Percentiles rank a stretch among this genome's conserved stretches.
phyloP scores from a whole-genome alignment of 2,329 filamentous ascomycete genomes.

The Sarocladiaceae sp. region DNA sequence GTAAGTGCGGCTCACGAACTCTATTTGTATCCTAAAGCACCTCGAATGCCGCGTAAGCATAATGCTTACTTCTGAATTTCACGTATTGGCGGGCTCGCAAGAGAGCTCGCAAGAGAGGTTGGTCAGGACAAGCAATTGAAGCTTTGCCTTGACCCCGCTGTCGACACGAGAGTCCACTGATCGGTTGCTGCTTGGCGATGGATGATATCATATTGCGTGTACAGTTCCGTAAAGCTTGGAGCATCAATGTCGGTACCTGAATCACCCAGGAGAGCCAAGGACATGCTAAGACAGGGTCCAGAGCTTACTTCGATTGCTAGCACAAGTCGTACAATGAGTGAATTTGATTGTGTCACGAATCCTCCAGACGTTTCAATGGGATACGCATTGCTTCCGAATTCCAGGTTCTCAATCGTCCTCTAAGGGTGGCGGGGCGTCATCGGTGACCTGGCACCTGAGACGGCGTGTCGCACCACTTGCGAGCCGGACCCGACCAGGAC shows the following conservation, averaged over 20 bases:
- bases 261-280: background rate
- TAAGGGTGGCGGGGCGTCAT: background rate
- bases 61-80: too few species aligned
- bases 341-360: too few species aligned
- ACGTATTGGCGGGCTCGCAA: background rate
- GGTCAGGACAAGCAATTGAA: background rate
- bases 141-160: background rate
- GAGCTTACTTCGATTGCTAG: too few species aligned
- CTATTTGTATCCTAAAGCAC: too few species aligned
- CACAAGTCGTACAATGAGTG: too few species aligned
- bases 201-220: background rate
- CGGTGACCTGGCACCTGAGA: background rate
- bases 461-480: constrained; percentile 8
- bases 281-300: background rate
- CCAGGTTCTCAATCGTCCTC: background rate
- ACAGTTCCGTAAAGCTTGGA: background rate
- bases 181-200: background rate
- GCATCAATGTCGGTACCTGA: background rate
- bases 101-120: background rate
- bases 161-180: background rate
- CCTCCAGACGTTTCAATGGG: too few species aligned
- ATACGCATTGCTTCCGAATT: background rate
- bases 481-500: background rate
- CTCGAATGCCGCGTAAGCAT: too few species aligned
- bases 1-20: too few species aligned